Evolutionary conservation across 441 rosid genomes (phyloP).

Genomic region (Syzygium malaccense): DNA sequence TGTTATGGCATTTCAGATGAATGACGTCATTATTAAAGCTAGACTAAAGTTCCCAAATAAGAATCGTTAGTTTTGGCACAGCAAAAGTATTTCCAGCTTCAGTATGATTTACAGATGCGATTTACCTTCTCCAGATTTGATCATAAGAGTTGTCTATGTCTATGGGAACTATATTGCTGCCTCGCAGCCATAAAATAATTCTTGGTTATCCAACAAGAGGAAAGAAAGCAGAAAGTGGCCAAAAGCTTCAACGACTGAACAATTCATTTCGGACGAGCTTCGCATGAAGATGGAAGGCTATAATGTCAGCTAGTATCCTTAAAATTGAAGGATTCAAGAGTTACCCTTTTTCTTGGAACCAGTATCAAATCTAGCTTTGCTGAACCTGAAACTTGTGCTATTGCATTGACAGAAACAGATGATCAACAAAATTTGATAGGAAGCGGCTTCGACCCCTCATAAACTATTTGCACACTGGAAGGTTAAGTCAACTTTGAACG

Average conservation of each 20-base stretch:
- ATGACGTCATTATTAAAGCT: not conserved
- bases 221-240: not conserved
- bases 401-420: not conserved
- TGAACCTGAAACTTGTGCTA: not conserved
- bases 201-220: not conserved
- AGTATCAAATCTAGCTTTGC: not conserved
- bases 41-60: not conserved
- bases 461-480: not conserved
- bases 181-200: not conserved
- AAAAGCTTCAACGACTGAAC: not conserved
- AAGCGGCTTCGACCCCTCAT: not conserved
- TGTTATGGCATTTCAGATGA: not conserved
- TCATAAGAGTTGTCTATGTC: not conserved
- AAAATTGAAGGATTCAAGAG: not conserved
- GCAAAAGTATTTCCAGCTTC: not conserved
- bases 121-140: not conserved
- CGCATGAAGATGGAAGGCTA: not conserved
- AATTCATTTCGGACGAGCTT: not conserved
- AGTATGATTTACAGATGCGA: not conserved
- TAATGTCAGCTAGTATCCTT: not conserved
- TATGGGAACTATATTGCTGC: not conserved
- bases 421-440: not conserved
- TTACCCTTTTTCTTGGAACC: not conserved
- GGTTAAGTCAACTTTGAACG: not conserved
- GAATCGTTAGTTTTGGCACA: not conserved